A percentile compares a stretch with the other conserved stretches of the same genome.
These are phyloP conservation scores for Melanomma pulvis-pyrius DNA, from an alignment of 495 filamentous ascomycete genomes.

Conservation along the genomic window DNA sequence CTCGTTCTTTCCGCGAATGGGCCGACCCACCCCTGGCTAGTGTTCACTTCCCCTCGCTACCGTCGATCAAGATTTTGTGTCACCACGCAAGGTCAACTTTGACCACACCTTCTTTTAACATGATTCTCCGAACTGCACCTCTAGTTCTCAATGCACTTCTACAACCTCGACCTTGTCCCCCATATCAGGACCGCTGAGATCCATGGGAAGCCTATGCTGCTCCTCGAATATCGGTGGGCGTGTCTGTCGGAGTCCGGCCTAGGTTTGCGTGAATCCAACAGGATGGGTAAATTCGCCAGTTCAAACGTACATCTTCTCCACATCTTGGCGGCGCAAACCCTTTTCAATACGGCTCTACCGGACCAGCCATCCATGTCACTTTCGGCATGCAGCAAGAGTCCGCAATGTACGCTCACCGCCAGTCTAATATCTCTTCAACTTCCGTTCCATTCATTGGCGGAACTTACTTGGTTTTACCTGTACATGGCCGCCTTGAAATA, in stretches of 20 bases:
- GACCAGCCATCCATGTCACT: slow-evolving; percentile 2
- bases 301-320: slow-evolving; percentile 22
- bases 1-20: background rate
- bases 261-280: background rate
- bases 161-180: background rate
- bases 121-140: background rate
- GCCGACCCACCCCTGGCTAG: background rate
- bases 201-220: background rate
- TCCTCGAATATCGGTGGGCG: background rate
- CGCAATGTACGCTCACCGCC: slow-evolving; percentile 13
- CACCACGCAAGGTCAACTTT: slow-evolving; percentile 17
- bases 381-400: background rate
- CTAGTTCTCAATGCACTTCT: background rate
- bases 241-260: background rate
- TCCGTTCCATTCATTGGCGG: slow-evolving; percentile 4
- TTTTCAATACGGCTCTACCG: background rate
- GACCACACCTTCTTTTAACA: slow-evolving; percentile 30
- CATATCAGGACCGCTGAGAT: background rate
- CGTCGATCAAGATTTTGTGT: slow-evolving; percentile 13
- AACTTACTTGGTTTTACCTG: background rate
- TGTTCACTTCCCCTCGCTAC: slow-evolving; percentile 6
- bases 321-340: slow-evolving; percentile 24
- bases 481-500: background rate
- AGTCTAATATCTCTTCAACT: background rate
- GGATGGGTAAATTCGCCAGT: slow-evolving; percentile 29